A percentile compares a stretch with the other conserved stretches of the same genome.
Conservation (phyloP, 306 rosid species). For the Acacia confusa region DNA sequence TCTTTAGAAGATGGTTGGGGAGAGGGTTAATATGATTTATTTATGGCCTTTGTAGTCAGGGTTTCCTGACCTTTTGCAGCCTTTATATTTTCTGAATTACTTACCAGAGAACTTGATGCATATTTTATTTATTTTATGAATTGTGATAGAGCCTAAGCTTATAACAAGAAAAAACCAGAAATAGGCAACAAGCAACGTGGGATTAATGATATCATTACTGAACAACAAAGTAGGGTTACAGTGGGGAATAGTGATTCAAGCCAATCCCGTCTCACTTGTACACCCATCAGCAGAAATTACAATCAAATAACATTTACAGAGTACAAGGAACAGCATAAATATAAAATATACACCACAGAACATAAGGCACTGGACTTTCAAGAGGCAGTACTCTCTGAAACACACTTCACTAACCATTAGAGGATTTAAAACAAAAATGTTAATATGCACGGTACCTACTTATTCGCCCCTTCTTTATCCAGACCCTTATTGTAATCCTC, state of each 20-base stretch:
- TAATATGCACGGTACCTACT: too few species aligned
- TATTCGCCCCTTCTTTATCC: too few species aligned
- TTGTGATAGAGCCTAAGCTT: not conserved
- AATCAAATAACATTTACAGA: too few species aligned
- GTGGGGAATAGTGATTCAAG: not conserved
- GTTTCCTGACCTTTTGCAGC: not conserved
- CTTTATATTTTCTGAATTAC: not conserved
- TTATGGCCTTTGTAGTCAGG: not conserved
- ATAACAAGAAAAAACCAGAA: too few species aligned
- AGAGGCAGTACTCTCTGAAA: too few species aligned
- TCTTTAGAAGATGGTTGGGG: conserved; percentile 1
- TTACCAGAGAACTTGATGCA: not conserved
- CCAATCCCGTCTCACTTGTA: not conserved
- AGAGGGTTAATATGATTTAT: not conserved
- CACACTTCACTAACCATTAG: too few species aligned
- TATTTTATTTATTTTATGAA: not conserved
- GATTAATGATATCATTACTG: not conserved
- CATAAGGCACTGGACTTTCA: too few species aligned
- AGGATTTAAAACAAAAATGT: too few species aligned
- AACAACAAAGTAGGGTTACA: not conserved
- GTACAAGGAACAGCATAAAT: too few species aligned
- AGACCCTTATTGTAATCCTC: too few species aligned
- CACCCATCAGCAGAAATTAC: not conserved
- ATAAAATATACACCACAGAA: too few species aligned
- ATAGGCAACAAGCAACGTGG: not conserved